Evolutionary conservation across 208 protist genomes (phyloP).

Genomic region (Giardia muris): DNA sequence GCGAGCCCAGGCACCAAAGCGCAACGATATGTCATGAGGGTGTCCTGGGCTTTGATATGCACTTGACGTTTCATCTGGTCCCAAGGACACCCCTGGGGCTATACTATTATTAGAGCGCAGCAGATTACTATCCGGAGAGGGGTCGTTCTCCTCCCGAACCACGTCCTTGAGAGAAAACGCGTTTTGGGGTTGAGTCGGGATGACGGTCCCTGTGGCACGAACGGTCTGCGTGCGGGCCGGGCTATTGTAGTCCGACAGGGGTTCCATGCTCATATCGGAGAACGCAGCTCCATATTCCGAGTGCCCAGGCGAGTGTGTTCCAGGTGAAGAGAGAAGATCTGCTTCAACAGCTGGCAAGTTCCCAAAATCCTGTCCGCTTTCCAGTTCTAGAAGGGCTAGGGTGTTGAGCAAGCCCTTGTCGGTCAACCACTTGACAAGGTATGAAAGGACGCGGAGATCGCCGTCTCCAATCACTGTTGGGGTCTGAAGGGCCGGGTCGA

Average conservation of each 20-base stretch:
- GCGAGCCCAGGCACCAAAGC: too few relatives aligned
- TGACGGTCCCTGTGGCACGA: neutral
- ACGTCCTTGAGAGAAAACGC: neutral
- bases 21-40: neutral
- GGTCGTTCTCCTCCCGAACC: neutral
- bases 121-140: neutral
- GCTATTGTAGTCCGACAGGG: neutral
- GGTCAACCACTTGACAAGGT: neutral
- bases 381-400: neutral
- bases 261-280: slow-evolving; percentile 8
- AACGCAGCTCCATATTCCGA: neutral
- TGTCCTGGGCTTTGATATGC: neutral
- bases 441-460: neutral
- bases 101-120: neutral
- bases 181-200: neutral
- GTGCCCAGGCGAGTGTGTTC: neutral
- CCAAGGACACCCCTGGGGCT: neutral
- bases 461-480: neutral
- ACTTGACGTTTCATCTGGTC: neutral
- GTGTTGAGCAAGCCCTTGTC: neutral
- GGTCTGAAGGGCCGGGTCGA: neutral
- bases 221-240: neutral
- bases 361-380: neutral
- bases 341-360: neutral
- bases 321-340: neutral